These are phyloP conservation scores for Trichoderma atroviride DNA, from an alignment of 2,329 filamentous ascomycete genomes.

Conservation along the genomic window DNA sequence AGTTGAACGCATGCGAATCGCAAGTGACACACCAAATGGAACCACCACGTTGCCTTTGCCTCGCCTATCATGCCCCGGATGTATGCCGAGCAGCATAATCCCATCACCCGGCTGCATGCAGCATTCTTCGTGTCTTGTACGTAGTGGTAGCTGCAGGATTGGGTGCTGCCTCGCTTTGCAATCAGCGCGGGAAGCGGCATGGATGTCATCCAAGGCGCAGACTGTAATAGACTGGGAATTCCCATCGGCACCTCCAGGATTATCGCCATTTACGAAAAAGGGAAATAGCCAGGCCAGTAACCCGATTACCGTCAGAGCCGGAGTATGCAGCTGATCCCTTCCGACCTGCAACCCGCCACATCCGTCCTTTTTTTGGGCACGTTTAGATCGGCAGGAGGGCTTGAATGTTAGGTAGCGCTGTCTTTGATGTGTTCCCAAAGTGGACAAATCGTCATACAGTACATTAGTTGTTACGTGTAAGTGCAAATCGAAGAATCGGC, in stretches of 20 bases:
- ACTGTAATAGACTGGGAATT: neutral
- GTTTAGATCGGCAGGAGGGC: constrained; percentile 23
- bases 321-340: constrained; percentile 23
- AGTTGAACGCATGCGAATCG: constrained; percentile 18
- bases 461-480: neutral
- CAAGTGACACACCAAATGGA: constrained; percentile 11
- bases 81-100: constrained; percentile 10
- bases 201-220: constrained; percentile 9
- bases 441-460: constrained; percentile 11
- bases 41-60: constrained; percentile 12
- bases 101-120: constrained; percentile 22
- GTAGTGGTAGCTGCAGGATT: neutral
- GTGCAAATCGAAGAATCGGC: neutral
- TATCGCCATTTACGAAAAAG: constrained; percentile 9
- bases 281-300: neutral
- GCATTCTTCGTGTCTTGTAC: neutral
- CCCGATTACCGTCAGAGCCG: constrained; percentile 17
- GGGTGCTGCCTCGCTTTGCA: constrained; percentile 1
- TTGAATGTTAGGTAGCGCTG: neutral
- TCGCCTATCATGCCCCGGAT: constrained; percentile 11
- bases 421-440: neutral
- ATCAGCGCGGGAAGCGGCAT: neutral
- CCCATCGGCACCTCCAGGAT: constrained; percentile 1
- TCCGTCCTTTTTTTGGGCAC: constrained; percentile 9
- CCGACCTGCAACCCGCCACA: constrained; percentile 21